A percentile compares a stretch with the other conserved stretches of the same genome.
Conservation (phyloP, 2,329 filamentous ascomycete genomes). For the Fulvia fulva region DNA sequence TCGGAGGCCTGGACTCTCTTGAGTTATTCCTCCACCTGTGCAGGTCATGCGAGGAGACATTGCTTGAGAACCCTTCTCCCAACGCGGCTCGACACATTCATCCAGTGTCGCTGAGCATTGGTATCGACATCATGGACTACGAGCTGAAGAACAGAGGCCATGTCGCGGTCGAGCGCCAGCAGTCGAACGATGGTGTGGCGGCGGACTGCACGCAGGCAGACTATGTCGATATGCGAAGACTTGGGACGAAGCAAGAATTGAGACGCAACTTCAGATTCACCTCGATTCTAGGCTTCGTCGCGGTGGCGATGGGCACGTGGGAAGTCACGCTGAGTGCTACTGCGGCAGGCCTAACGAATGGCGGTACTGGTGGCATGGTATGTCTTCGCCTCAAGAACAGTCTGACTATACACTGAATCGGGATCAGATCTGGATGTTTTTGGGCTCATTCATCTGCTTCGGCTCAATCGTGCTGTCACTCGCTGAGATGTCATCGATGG, state of each 20-base stretch:
- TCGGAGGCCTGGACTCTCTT: background rate
- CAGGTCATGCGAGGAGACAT: background rate
- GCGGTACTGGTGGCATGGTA: slow-evolving; percentile 17
- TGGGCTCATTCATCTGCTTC: slow-evolving; percentile 15
- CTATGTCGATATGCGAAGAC: slow-evolving; percentile 17
- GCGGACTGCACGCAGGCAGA: slow-evolving; percentile 4
- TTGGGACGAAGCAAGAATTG: slow-evolving; percentile 21
- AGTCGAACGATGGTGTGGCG: background rate
- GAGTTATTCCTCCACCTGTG: background rate
- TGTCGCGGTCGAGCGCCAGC: background rate
- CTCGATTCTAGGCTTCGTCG: slow-evolving; percentile 28
- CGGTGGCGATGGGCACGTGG: slow-evolving; percentile 30
- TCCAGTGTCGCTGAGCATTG: background rate
- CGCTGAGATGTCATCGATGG: slow-evolving; percentile 27
- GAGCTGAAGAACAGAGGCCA: slow-evolving; percentile 1
- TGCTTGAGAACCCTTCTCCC: background rate
- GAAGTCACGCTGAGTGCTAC: slow-evolving; percentile 16
- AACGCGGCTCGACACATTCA: background rate
- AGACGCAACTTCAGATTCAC: slow-evolving; percentile 19
- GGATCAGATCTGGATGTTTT: slow-evolving; percentile 18
- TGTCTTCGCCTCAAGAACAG: background rate
- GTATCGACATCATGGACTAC: background rate
- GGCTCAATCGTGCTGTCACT: slow-evolving; percentile 20
- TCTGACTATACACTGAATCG: background rate
- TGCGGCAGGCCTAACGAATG: slow-evolving; percentile 15